Base-by-base conservation (phyloP, 1,284 basidiomycete species). In the Malassezia arunalokei region DNA sequence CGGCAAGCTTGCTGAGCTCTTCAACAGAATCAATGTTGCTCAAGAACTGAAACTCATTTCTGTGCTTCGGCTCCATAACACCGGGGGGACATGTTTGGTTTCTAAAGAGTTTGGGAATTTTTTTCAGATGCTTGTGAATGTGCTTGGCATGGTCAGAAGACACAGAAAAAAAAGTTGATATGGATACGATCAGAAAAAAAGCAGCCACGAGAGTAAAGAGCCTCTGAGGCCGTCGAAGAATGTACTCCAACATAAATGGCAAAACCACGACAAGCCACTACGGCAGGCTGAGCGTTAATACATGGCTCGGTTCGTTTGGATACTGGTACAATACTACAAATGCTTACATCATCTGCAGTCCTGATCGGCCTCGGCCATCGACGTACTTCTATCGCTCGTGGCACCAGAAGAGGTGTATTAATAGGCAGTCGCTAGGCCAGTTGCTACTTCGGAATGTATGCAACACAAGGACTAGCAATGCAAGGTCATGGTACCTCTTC, bases 1-100 rank as follows among this genome's bases (percentile, higher is more conserved):
- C 52, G 2, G 64, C 67, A 57, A 59, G 65, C 40, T 62, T 59
- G 11, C 60, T 44, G 12, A 71, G 53, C 35, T 71, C 65, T 11
- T 69, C 65, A 17, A 66, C 51, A 15, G 64, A 57, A 15, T 50
- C 52, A 2, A 64, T 29, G 5, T 43, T 39, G 7, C 46, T 35
- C 51, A 53, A 47, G 28, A 53, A 53, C 24, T 33, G 20, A n/a
- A 37, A 45, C 8, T 35, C 37, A 7, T 45, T 38, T 11, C 43
- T 9, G n/a, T 8, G 14, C 3, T 30, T 15, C 20, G 9, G n/a
- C 8, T 24, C 15, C 43, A 31, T 24, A 4, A 31, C 20, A 14
- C 24, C 31, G 12, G 44, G 30, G 12, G 44, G 44, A 27, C 44
- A 47, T 3, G 44, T 37, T 17, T 48, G 46, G 38, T 48, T 41